These are phyloP conservation scores for Huntiella savannae DNA, from an alignment of 2,329 filamentous ascomycete genomes.

Conservation along the genomic window DNA sequence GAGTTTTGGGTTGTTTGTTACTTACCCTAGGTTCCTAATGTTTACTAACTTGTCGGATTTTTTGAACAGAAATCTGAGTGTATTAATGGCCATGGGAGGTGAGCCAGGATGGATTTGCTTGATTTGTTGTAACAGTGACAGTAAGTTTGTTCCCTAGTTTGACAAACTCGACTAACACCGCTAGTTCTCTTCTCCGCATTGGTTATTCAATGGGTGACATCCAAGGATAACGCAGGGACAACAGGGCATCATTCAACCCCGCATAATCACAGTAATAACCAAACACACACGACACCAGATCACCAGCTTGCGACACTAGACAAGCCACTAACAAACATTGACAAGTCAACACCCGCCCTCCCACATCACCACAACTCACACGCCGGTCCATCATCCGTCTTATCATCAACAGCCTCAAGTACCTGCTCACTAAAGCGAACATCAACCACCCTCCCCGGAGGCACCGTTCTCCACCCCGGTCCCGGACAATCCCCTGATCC, in stretches of 20 bases:
- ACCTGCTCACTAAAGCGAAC: conserved; percentile 2
- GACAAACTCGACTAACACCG: background rate
- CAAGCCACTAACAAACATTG: conserved; percentile 4
- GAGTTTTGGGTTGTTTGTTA: conserved; percentile 15
- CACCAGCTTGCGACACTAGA: background rate
- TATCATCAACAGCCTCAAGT: background rate
- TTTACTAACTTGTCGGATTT: too few relatives aligned
- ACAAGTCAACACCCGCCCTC: conserved; percentile 1
- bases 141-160: conserved; percentile 20
- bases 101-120: conserved; percentile 48
- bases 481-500: conserved; percentile 1
- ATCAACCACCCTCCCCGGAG: background rate
- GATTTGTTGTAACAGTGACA: conserved; percentile 45
- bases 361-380: background rate
- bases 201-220: conserved; percentile 43
- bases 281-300: too few relatives aligned
- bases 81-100: conserved; percentile 38
- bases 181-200: conserved; percentile 40
- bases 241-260: background rate
- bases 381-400: background rate
- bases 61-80: conserved; percentile 33
- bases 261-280: too few relatives aligned
- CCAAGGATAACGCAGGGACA: conserved; percentile 24
- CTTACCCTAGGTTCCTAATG: background rate
- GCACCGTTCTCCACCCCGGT: background rate